Percentiles rank a stretch among this genome's conserved stretches.
These are phyloP conservation scores for Oryza meridionalis DNA, from an alignment of 176 grass and related monocot genomes.

Conservation along the genomic window DNA sequence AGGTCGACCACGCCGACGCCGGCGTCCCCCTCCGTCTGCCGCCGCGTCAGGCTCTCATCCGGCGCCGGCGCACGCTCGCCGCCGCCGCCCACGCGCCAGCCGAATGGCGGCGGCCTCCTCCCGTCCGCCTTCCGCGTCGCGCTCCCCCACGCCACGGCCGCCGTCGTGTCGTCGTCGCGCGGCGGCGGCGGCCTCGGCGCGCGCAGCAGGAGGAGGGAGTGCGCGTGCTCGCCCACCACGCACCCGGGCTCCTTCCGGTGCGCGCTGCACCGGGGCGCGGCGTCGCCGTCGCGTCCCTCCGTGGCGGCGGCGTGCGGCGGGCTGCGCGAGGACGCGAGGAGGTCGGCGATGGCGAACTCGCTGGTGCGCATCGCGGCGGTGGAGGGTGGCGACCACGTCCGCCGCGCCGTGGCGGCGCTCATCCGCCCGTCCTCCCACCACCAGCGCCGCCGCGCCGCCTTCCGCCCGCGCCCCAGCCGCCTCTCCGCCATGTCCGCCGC, in stretches of 20 bases:
- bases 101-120: not conserved
- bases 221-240: constrained; percentile 66
- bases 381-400: constrained; percentile 60
- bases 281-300: not conserved
- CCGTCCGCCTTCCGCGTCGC: not conserved
- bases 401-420: constrained; percentile 55
- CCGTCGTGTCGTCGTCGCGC: not conserved
- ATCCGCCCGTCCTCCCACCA: constrained; percentile 59
- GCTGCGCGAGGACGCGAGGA: constrained; percentile 34
- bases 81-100: not conserved
- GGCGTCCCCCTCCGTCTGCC: not conserved
- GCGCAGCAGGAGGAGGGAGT: constrained; percentile 9
- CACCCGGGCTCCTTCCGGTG: constrained; percentile 83
- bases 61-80: not conserved
- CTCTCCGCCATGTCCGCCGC: constrained; percentile 49
- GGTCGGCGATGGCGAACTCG: constrained; percentile 66
- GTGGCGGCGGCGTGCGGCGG: constrained; percentile 11
- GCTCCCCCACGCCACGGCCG: too few species aligned
- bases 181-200: not conserved
- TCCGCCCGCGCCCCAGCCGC: constrained; percentile 54
- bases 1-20: constrained; percentile 9
- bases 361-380: constrained; percentile 62
- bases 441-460: constrained; percentile 43
- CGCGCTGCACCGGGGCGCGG: constrained; percentile 44
- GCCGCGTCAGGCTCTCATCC: not conserved